Conservation (phyloP, 345 rosid species). For the Arabis alpina region DNA sequence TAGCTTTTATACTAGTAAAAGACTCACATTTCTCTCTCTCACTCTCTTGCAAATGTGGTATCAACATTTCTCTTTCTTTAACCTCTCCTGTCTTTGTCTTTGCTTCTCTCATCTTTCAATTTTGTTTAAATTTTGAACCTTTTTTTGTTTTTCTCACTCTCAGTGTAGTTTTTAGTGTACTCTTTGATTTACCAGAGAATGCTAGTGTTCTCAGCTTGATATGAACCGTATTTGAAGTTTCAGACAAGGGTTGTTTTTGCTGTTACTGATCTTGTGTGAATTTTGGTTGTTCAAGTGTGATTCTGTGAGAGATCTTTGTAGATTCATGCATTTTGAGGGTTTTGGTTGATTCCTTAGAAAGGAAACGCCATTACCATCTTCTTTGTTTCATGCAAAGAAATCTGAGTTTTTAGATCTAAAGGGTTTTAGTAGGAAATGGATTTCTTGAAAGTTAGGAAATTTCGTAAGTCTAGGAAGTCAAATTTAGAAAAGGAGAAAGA, state of each 20-base stretch:
- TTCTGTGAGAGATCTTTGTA: constrained; percentile 34
- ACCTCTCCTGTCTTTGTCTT: constrained; percentile 27
- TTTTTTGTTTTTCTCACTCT: constrained; percentile 20
- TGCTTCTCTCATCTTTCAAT: constrained; percentile 27
- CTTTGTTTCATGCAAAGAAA: constrained; percentile 21
- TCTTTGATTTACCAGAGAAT: constrained; percentile 15
- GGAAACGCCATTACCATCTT: too few relatives aligned
- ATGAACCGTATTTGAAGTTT: constrained; percentile 24
- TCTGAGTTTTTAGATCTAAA: constrained; percentile 35
- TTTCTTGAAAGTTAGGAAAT: constrained; percentile 71
- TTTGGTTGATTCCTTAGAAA: too few relatives aligned
- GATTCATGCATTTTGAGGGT: constrained; percentile 21
- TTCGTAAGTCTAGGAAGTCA: constrained; percentile 61
- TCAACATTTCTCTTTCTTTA: constrained; percentile 11
- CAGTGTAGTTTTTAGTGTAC: constrained; percentile 39
- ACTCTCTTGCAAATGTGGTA: constrained; percentile 32
- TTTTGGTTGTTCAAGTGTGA: constrained; percentile 14
- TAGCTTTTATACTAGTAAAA: constrained; percentile 22
- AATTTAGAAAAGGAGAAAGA: constrained; percentile 55
- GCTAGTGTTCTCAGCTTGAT: constrained; percentile 2
- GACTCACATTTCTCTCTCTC: constrained; percentile 12
- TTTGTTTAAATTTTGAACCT: constrained; percentile 16
- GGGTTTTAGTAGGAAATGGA: constrained; percentile 53
- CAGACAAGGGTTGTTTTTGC: background rate
- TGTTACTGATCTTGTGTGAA: constrained; percentile 22